phyloP scores from a whole-genome alignment of 352 stramenopile genomes.

The Hyaloperonospora arabidopsidis region DNA sequence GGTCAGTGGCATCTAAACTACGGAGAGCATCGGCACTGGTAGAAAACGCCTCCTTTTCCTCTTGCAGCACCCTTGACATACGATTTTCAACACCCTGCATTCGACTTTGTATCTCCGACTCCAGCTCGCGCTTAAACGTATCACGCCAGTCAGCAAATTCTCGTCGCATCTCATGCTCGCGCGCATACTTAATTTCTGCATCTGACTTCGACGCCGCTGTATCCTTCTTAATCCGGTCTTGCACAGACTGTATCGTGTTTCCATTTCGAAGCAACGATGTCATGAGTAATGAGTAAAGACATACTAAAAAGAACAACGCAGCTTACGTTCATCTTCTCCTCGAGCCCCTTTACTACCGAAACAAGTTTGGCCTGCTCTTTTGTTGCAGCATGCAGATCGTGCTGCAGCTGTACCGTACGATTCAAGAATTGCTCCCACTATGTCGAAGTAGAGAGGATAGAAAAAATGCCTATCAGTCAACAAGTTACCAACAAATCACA shows the following conservation, averaged over 20 bases:
- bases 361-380: conserved; percentile 29
- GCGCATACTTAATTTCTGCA: conserved; percentile 4
- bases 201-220: conserved; percentile 2
- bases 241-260: conserved; percentile 21
- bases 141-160: conserved; percentile 31
- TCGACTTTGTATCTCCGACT: conserved; percentile 42
- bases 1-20: conserved; percentile 46
- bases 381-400: conserved; percentile 21
- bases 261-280: neutral
- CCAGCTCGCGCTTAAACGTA: conserved; percentile 31
- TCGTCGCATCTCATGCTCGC: conserved; percentile 19
- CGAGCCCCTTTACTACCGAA: conserved; percentile 28
- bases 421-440: conserved; percentile 55
- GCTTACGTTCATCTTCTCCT: conserved; percentile 41
- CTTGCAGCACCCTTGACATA: conserved; percentile 46
- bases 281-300: conserved; percentile 5
- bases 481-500: no score
- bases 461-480: no score
- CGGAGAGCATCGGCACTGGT: conserved; percentile 46
- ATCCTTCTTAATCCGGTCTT: conserved; percentile 21
- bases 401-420: conserved; percentile 28
- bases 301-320: neutral
- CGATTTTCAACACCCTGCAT: conserved; percentile 51
- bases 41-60: conserved; percentile 48
- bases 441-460: neutral